These are phyloP conservation scores for Tricholoma terreum DNA, from an alignment of 768 basidiomycete genomes.

Conservation along the genomic window DNA sequence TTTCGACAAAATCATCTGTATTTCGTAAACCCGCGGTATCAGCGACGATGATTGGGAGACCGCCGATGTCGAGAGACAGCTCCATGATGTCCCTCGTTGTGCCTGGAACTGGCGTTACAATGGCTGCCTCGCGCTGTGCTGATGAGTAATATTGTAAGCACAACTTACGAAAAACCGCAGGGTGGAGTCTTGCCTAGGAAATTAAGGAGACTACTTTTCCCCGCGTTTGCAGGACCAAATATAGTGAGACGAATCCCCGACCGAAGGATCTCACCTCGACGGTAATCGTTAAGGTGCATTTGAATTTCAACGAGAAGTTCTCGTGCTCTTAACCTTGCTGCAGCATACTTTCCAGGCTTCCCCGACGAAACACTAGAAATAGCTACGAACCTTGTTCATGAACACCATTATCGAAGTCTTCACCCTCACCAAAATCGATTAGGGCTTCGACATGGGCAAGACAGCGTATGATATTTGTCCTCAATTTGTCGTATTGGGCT, in stretches of 20 bases:
- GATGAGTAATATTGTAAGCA: background rate
- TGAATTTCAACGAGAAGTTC: slow-evolving; percentile 50
- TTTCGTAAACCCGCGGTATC: slow-evolving; percentile 85
- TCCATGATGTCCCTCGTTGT: slow-evolving; percentile 89
- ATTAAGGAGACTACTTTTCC: slow-evolving; percentile 89
- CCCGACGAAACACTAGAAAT: background rate
- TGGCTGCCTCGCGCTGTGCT: slow-evolving; percentile 88
- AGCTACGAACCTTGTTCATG: slow-evolving; percentile 58
- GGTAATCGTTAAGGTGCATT: slow-evolving; percentile 61
- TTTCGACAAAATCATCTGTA: slow-evolving; percentile 71
- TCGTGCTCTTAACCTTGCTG: slow-evolving; percentile 54
- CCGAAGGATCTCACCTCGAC: slow-evolving; percentile 80
- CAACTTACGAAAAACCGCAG: background rate
- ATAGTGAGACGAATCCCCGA: slow-evolving; percentile 82
- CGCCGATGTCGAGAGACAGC: slow-evolving; percentile 84
- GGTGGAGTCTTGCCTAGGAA: slow-evolving; percentile 57
- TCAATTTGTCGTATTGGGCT: slow-evolving; percentile 58
- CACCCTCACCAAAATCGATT: slow-evolving; percentile 92
- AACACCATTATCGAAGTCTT: slow-evolving; percentile 83
- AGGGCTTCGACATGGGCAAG: slow-evolving; percentile 82
- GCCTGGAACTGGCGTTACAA: slow-evolving; percentile 83
- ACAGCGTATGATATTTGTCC: slow-evolving; percentile 65
- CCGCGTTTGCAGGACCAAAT: slow-evolving; percentile 91
- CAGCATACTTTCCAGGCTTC: background rate
- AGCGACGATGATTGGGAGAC: slow-evolving; percentile 73